Evolutionary conservation across 176 grass and related monocot species (phyloP), one percentile per base, ranked within the genome.

Genomic region (Coix lacrymajobi): DNA sequence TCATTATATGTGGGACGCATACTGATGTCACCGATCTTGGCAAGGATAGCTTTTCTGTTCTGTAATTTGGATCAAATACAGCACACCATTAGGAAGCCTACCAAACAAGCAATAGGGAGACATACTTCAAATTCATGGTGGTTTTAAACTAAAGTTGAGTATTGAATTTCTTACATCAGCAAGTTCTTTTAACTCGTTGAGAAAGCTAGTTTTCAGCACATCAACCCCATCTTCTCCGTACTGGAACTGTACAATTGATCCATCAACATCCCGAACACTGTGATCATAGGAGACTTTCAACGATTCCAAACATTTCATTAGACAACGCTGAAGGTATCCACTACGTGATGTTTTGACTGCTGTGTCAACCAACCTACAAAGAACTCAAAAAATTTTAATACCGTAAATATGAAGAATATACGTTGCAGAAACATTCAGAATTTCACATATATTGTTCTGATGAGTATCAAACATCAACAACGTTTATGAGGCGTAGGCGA

Each of bases 331-430:
- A 38, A 98, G 85, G 69, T 98, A 98, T 29, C 96, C 96, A 69
- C 96, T 98, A 22, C 92, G 90, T n/a, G 96, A 98, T 73, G 92
- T 98, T 78, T 98, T 98, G 56, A 98, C 83, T 40, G 92, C 96
- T 36, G 96, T 98, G 77, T 98, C 96, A 82, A 91, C 85, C 76
- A 98, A 89, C 75, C 96, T 98, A 84, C 72, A 58, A 49, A 10
- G 48, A 86, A 84, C 37, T 31, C 38, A n/a, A 43, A 78, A 24
- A 78, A 60, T 26, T 33, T 76, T 81, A 65, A 84, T 17, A 82
- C 34, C 14, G 48, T 43, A 72, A 72, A 83, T 32, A 9, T 34
- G 43, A 54, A 80, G 37, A 37, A 40, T 79, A 11, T 79, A 20
- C 6, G 71, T 60, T 26, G 16, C 24, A 80, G 34, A 57, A 58